Conservation (phyloP, 192 early-diverging fungal genomes). For the Thamnidium elegans region DNA sequence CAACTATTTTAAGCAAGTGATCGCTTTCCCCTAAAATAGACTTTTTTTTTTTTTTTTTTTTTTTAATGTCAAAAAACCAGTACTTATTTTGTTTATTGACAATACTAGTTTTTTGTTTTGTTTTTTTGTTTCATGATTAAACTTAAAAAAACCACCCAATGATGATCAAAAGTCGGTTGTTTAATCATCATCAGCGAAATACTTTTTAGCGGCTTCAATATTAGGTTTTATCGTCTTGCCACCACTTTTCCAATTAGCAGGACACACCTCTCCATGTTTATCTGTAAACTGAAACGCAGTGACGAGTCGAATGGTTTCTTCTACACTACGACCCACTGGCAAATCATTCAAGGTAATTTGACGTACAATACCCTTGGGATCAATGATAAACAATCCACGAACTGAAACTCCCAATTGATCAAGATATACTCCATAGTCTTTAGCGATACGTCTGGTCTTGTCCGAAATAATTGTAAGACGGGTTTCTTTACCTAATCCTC, state of each 20-base stretch:
- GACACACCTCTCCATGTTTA: conserved; percentile 76
- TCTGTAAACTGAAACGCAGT: conserved; percentile 92
- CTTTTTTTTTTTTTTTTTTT: no score
- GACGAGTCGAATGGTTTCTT: conserved; percentile 84
- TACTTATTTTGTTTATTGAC: no score
- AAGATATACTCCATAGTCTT: conserved; percentile 85
- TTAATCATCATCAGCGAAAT: conserved; percentile 47
- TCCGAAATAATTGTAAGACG: conserved; percentile 73
- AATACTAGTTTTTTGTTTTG: no score
- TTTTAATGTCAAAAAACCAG: no score
- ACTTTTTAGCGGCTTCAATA: conserved; percentile 61
- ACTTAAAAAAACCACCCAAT: no score
- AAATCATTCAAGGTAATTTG: conserved; percentile 89
- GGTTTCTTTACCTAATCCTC: conserved; percentile 82
- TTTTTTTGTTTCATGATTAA: no score
- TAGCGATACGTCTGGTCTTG: conserved; percentile 80
- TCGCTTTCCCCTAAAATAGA: no score
- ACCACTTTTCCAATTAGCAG: conserved; percentile 81
- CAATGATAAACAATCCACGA: conserved; percentile 90
- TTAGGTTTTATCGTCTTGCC: conserved; percentile 58
- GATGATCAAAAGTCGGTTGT: neutral
- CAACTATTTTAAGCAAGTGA: no score
- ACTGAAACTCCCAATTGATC: conserved; percentile 75
- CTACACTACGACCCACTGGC: conserved; percentile 80
- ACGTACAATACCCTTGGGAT: conserved; percentile 74